Percentiles rank a stretch among this genome's conserved stretches.
phyloP scores from a whole-genome alignment of 1,284 basidiomycete species.

The Apiotrichum montevideense region DNA sequence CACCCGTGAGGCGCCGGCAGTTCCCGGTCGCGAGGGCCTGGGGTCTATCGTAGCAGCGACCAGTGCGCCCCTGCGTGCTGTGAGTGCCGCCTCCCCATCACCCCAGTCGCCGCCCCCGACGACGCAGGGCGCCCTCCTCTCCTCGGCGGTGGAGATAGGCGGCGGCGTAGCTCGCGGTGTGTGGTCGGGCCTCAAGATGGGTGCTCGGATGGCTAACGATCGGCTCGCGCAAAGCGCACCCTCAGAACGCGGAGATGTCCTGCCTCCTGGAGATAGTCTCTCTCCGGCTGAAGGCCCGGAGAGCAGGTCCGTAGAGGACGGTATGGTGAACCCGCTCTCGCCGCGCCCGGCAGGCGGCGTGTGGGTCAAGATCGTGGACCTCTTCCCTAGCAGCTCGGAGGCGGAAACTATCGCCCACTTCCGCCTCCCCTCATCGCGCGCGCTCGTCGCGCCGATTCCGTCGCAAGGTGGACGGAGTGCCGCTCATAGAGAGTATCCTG shows the following conservation, averaged over 20 bases:
- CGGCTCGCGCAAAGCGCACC: slow-evolving; percentile 37
- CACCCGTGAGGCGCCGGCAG: slow-evolving; percentile 22
- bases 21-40: slow-evolving; percentile 27
- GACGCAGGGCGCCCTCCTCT: slow-evolving; percentile 25
- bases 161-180: slow-evolving; percentile 41
- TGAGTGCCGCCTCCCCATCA: background rate
- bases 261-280: background rate
- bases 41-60: slow-evolving; percentile 31
- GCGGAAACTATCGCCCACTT: slow-evolving; percentile 35
- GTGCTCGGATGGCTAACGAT: slow-evolving; percentile 32
- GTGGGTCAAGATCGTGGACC: slow-evolving; percentile 42
- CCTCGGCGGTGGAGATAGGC: slow-evolving; percentile 39
- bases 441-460: slow-evolving; percentile 8
- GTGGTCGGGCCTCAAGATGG: slow-evolving; percentile 43
- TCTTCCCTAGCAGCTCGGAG: slow-evolving; percentile 12
- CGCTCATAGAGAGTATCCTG: slow-evolving; percentile 42
- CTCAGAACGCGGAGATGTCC: slow-evolving; percentile 10
- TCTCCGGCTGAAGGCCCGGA: background rate
- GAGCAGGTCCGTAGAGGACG: slow-evolving; percentile 13
- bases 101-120: background rate
- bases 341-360: slow-evolving; percentile 11
- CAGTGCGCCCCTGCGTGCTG: background rate
- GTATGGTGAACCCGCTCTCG: background rate
- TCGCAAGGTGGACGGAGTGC: background rate
- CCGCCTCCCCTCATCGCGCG: slow-evolving; percentile 25